Evolutionary conservation across 2,329 filamentous ascomycete species (phyloP), one percentile per base, ranked within the genome.

Genomic region (Tothia fuscella): DNA sequence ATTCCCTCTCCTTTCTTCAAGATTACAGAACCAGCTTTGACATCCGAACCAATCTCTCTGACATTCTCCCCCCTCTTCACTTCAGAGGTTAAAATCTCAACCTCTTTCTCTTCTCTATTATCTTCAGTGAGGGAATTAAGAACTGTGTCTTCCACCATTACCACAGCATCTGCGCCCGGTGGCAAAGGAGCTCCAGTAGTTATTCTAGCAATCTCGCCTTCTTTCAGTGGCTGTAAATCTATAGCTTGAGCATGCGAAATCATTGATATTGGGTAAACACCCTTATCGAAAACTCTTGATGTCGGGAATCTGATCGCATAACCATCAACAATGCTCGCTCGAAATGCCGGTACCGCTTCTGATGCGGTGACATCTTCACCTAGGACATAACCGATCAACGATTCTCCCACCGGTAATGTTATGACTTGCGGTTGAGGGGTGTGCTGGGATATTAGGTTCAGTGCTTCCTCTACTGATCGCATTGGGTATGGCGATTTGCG

Each of bases 141-240:
- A 1, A 79, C 63, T 0, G 91, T 98, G 54, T 95, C 91, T 63
- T 98, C 91, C 1, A 98, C 91, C 86, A 93, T 96, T 35, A 95
- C 80, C 4, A 98, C 88, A 0, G 89, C 81, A 20, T 85, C 93
- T 2, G 91, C 86, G 1, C 88, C 86, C 0, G 79, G 78, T 1
- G 91, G 91, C 1, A 98, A 65, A 9, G 91, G 89, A 5, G 91
- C 91, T 0, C 91, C 91, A 0, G 91, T 98, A 0, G 91, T 98
- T 51, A 98, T 94, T 35, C 91, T 74, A 1, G 89, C 82, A 41
- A 96, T 80, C 48, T 87, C 72, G 0, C 88, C 87, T 25, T 75
- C 68, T 41, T 79, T 69, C 3, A 95, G 64, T 1, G 74, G 61
- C 25, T 74, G 66, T 12, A 73, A 72, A 22, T 82, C 75, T 0